Base-by-base conservation (phyloP, 805 yeast species). In the Kazachstania martiniae region DNA sequence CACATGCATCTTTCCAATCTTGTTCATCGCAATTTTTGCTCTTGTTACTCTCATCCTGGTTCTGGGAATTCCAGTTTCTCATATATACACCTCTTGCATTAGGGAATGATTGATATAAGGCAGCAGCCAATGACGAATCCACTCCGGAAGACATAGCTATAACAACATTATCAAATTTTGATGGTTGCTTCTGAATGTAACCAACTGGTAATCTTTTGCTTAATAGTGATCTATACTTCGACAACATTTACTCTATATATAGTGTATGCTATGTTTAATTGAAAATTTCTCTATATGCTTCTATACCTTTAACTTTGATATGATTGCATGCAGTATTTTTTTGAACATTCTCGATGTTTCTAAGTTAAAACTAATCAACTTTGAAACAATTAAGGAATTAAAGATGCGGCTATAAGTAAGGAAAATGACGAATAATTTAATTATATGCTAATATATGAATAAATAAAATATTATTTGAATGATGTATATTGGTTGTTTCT, bases 71-170 rank as follows among this genome's bases (percentile, higher is more conserved):
- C 96, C 96, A 91, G 59, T 91, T 91, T 25, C 85, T 81, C 97
- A 91, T 91, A 57, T 82, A 89, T 2, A 91, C 66, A 0, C 96
- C 98, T 28, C 66, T 57, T 2, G 82, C 91, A 28, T 80, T 72
- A 3, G 61, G 60, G 43, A 67, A 72, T n/a, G 63, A 56, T 5
- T 83, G 62, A 43, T 66, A 75, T 38, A 82, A 35, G 0, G 81
- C 74, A 0, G 97, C 96, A 3, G 81, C 72, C 1, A 87, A 85
- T 1, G 95, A 79, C 0, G 96, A 87, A 56, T 91, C 98, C 1
- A 91, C 97, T 0, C 98, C 98, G 0, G 94, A 82, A 1, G 95
- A 84, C 95, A 91, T 83, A 6, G 97, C 95, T 4, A 91, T 73
- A 14, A 81, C 60, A 15, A 89, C 70, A 33, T 68, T 72, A 45